phyloP scores from a whole-genome alignment of 202 grass and related monocot species.

The Miscanthus sacchariflorus region DNA sequence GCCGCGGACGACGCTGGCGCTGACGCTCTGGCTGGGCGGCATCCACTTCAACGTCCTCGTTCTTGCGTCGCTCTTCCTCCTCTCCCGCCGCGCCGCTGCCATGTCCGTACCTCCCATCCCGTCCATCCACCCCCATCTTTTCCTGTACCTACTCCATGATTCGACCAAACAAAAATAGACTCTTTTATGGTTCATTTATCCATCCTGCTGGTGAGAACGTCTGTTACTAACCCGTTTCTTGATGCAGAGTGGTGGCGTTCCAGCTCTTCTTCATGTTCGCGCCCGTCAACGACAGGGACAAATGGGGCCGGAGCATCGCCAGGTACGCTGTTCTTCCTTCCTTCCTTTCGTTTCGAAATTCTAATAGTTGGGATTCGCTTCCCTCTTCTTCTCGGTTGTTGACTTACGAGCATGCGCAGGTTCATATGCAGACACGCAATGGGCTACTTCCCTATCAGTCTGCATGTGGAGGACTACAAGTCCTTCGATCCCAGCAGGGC shows the following conservation, averaged over 20 bases:
- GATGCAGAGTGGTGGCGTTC: constrained; percentile 69
- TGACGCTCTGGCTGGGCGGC: constrained; percentile 79
- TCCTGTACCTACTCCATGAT: background rate
- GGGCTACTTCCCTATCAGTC: constrained; percentile 84
- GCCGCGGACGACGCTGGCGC: constrained; percentile 60
- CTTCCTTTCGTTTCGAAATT: background rate
- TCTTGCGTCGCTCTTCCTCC: constrained; percentile 73
- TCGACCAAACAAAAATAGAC: constrained; percentile 4
- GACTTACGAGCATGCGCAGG: constrained; percentile 40
- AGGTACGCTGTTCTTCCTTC: constrained; percentile 32
- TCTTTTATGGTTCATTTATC: background rate
- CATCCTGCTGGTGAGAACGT: background rate
- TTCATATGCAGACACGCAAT: constrained; percentile 85
- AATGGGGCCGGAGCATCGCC: constrained; percentile 67
- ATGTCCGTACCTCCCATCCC: constrained; percentile 47
- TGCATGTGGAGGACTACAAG: constrained; percentile 84
- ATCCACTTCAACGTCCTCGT: constrained; percentile 87
- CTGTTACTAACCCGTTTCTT: background rate
- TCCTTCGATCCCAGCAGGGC: constrained; percentile 68
- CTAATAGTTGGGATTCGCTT: background rate
- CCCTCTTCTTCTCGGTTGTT: background rate
- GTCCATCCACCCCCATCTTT: background rate
- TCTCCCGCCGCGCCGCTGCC: constrained; percentile 71
- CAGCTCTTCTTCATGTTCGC: constrained; percentile 85
- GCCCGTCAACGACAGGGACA: constrained; percentile 67